Evolutionary conservation across 2,329 filamentous ascomycete species (phyloP).

Genomic region (Alternaria triticimaculans): DNA sequence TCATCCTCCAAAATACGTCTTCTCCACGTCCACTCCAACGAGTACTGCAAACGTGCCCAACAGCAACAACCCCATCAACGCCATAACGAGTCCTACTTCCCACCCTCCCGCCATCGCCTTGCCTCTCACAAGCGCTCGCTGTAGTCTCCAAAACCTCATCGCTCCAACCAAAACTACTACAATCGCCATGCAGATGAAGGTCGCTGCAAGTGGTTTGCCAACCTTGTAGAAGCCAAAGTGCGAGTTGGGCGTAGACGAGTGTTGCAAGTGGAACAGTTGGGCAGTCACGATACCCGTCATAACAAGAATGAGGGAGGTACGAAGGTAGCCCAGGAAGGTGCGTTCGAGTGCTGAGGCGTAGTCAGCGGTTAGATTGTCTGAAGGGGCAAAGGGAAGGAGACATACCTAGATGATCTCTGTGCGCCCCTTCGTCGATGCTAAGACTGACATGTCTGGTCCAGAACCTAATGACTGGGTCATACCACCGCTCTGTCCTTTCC

Average conservation of each 20-base stretch:
- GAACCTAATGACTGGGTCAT: constrained; percentile 49
- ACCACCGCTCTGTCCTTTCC: constrained; percentile 37
- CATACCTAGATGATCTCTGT: constrained; percentile 65
- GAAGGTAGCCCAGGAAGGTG: constrained; percentile 75
- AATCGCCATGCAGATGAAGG: constrained; percentile 58
- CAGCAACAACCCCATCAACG: constrained; percentile 48
- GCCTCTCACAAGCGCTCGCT: constrained; percentile 64
- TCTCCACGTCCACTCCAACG: constrained; percentile 26
- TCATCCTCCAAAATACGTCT: constrained; percentile 10
- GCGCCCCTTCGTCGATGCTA: constrained; percentile 57
- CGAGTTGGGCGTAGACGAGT: constrained; percentile 51
- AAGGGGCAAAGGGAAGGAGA: not conserved
- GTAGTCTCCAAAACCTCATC: constrained; percentile 66
- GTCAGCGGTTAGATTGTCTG: constrained; percentile 4
- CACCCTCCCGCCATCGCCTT: constrained; percentile 65
- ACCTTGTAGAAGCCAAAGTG: constrained; percentile 66
- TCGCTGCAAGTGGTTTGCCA: constrained; percentile 64
- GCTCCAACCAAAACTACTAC: constrained; percentile 61
- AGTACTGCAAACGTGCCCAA: constrained; percentile 25
- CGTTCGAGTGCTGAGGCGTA: constrained; percentile 68
- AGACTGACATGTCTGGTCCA: constrained; percentile 60
- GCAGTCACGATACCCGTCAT: constrained; percentile 70
- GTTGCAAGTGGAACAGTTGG: constrained; percentile 70
- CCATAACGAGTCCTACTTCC: constrained; percentile 61
- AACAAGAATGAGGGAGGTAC: constrained; percentile 72